Conservation (phyloP, 768 basidiomycete species). For the Termitomyces eurrhizus region DNA sequence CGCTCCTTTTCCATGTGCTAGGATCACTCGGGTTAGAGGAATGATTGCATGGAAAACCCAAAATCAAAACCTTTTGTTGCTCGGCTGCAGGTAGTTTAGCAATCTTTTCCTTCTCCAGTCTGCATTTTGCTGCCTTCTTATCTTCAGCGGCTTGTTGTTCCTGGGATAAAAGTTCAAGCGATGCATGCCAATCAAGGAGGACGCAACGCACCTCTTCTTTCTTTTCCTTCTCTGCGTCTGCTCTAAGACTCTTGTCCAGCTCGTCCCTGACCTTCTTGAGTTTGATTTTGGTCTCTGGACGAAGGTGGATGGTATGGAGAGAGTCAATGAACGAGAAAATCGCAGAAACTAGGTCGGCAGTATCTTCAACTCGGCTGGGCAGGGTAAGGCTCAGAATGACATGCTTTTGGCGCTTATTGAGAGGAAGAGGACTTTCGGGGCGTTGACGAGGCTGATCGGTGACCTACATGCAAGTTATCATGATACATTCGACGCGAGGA, state of each 20-base stretch:
- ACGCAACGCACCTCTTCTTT: constrained; percentile 53
- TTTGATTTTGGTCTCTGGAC: constrained; percentile 82
- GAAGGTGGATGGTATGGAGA: constrained; percentile 52
- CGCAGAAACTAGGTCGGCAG: constrained; percentile 57
- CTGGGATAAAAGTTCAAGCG: constrained; percentile 11
- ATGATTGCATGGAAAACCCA: not conserved
- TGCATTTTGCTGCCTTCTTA: constrained; percentile 68
- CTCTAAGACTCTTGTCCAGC: constrained; percentile 62
- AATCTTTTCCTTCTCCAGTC: constrained; percentile 69
- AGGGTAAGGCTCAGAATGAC: constrained; percentile 69
- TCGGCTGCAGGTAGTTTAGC: constrained; percentile 72
- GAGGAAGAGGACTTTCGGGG: constrained; percentile 48
- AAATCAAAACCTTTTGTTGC: constrained; percentile 66
- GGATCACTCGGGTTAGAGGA: not conserved
- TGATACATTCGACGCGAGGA: not conserved
- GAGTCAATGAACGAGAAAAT: constrained; percentile 76
- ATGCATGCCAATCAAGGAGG: not conserved
- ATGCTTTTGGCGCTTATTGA: constrained; percentile 61
- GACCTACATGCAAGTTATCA: constrained; percentile 36
- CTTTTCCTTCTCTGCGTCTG: constrained; percentile 63
- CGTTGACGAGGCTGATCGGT: constrained; percentile 83
- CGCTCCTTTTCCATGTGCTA: constrained; percentile 74
- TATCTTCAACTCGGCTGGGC: constrained; percentile 43
- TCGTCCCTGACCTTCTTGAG: constrained; percentile 72
- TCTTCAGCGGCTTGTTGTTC: constrained; percentile 53